Conservation (phyloP, 169 alveolate genomes). For the Cryptosporidium baileyi region DNA sequence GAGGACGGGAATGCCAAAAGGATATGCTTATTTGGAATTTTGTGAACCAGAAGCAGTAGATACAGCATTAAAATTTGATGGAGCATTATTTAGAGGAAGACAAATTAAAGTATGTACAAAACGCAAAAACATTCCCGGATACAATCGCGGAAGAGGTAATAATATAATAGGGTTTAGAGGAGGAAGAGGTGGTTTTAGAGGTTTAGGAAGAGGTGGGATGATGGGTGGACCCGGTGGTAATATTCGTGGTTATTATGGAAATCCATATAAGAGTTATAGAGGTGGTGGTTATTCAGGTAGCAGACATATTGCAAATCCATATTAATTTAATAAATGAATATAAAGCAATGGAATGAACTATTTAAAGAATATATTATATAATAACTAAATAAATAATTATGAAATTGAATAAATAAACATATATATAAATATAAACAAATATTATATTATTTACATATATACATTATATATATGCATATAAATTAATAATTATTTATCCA, state of each 20-base stretch:
- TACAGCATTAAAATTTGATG: constrained; percentile 64
- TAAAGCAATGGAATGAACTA: no score
- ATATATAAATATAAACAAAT: no score
- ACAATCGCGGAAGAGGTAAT: constrained; percentile 26
- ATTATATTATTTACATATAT: no score
- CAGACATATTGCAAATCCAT: constrained; percentile 46
- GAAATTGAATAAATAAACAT: no score
- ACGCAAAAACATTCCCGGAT: constrained; percentile 49
- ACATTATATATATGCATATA: no score
- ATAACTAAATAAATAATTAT: no score
- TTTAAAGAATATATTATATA: no score
- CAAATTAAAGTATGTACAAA: constrained; percentile 61
- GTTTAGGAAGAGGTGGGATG: constrained; percentile 4
- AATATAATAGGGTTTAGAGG: constrained; percentile 14
- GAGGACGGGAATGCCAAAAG: constrained; percentile 68
- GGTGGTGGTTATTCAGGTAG: constrained; percentile 31
- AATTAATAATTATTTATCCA: no score
- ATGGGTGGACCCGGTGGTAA: constrained; percentile 16
- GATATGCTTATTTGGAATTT: constrained; percentile 65
- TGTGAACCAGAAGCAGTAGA: constrained; percentile 69
- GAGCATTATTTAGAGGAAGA: constrained; percentile 67
- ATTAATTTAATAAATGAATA: background rate
- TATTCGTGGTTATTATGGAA: constrained; percentile 55
- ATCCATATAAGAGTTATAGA: constrained; percentile 33
- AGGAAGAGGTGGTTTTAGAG: constrained; percentile 49